Evolutionary conservation across 2,329 filamentous ascomycete genomes (phyloP).

Genomic region (Diaporthe destruens): DNA sequence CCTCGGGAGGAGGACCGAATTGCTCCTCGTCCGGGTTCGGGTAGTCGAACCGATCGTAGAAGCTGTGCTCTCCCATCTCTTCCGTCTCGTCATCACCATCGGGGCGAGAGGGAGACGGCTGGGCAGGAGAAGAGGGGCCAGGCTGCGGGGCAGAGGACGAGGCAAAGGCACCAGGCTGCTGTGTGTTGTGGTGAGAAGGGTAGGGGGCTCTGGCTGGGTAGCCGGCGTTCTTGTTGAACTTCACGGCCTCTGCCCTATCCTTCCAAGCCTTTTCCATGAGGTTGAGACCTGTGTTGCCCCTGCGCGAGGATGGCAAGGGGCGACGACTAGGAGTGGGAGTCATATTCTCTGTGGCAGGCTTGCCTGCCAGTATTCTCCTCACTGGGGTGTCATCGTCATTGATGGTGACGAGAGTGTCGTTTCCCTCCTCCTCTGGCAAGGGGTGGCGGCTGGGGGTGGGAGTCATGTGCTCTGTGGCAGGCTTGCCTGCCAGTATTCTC

Average conservation of each 20-base stretch:
- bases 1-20: too few relatives aligned
- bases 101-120: not conserved
- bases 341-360: too few relatives aligned
- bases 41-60: not conserved
- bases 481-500: too few relatives aligned
- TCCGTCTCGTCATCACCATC: too few relatives aligned
- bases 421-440: not conserved
- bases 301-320: not conserved
- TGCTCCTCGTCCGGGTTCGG: not conserved
- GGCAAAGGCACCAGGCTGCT: not conserved
- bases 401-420: too few relatives aligned
- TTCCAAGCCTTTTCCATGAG: not conserved
- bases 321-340: too few relatives aligned
- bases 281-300: too few relatives aligned
- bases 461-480: too few relatives aligned
- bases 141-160: too few relatives aligned
- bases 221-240: not conserved
- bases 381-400: too few relatives aligned
- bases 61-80: not conserved
- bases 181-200: not conserved
- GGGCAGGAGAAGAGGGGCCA: not conserved
- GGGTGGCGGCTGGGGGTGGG: not conserved
- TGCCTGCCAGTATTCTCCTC: too few relatives aligned
- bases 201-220: not conserved
- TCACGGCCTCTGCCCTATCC: not conserved